A percentile compares a stretch with the other conserved stretches of the same genome.
These are phyloP conservation scores for Cryptococcus sp. DNA, from an alignment of 1,284 basidiomycete species.

Conservation along the genomic window DNA sequence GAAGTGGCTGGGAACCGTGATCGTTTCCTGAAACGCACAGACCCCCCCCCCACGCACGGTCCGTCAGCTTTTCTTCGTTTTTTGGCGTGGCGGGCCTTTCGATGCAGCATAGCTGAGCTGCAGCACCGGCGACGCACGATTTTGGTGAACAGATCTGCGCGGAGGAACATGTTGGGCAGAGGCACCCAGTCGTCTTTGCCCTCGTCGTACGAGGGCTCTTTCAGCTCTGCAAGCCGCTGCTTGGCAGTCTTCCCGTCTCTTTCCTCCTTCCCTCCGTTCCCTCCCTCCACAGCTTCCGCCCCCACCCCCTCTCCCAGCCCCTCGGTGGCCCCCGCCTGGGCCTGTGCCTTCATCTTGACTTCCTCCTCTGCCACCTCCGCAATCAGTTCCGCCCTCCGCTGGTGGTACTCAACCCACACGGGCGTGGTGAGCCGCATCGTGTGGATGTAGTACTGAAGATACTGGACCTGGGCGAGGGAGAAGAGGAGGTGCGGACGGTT, in stretches of 20 bases:
- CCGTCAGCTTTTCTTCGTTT: not conserved
- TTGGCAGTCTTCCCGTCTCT: not conserved
- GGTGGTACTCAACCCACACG: constrained; percentile 19
- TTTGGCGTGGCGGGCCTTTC: no score
- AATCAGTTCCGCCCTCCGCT: constrained; percentile 4
- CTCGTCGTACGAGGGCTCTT: constrained; percentile 4
- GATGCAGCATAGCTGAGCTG: not conserved
- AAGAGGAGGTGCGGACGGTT: constrained; percentile 62
- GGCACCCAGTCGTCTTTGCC: constrained; percentile 22
- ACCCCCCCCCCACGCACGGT: not conserved
- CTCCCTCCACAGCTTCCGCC: not conserved
- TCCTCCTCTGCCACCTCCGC: constrained; percentile 2
- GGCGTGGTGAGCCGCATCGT: constrained; percentile 63
- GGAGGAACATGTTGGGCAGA: constrained; percentile 13
- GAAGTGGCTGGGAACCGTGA: constrained; percentile 1
- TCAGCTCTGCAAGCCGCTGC: not conserved
- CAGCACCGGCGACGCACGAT: not conserved
- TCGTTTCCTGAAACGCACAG: constrained; percentile 6
- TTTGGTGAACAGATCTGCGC: not conserved
- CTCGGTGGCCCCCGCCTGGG: not conserved
- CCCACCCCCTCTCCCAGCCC: not conserved
- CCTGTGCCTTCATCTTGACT: not conserved
- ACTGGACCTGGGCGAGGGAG: constrained; percentile 77
- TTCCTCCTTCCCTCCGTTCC: not conserved
- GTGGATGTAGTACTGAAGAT: constrained; percentile 76